Evolutionary conservation across 345 rosid genomes (phyloP), one percentile per base, ranked within the genome.

Genomic region (Populus simonii): DNA sequence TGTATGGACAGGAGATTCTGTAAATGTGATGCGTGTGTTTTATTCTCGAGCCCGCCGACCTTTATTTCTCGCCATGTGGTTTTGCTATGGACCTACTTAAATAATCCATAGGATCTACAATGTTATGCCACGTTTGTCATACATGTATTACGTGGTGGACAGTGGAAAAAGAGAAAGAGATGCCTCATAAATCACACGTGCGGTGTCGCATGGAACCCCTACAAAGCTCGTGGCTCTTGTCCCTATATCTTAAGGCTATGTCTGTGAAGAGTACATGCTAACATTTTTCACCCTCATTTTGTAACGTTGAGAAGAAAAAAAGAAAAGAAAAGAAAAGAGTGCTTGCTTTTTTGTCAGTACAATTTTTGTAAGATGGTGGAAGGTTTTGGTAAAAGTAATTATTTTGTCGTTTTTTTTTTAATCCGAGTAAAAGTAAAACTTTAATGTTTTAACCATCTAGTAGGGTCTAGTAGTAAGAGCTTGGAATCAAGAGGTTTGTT

Each of bases 211-310:
- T 7, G 16, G 25, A 8, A 35, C 65, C 17, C 3, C 23, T 51
- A 72, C 76, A 78, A 20, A n/a, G 72, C 67, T 36, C 55, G 67
- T 51, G 81, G 7, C 9, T 53, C 17, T 17, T 43, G 70, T 41
- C 41, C 76, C 68, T 33, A 33, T 4, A 4, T 33, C 36, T 33
- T 33, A 33, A 33, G 36, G 36, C 36, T 0, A 33, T 33, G 36
- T 33, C 36, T 33, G 6, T 33, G 36, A n/a, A 18, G 23, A 49
- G 45, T 22, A 1, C 43, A 1, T 39, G 43, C 43, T 39, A 67
- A 57, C 82, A 68, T 53, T 77, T 71, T 45, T 8, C 25, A 20
- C 8, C 59, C 57, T 20, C n/a, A 7, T 53, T 13, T 16, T 59
- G 47, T 55, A 66, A 33, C 53, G 22, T 71, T 33, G 38, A 82